Evolutionary conservation across 2,329 filamentous ascomycete genomes (phyloP).

Genomic region (Incumbomyces lentus): DNA sequence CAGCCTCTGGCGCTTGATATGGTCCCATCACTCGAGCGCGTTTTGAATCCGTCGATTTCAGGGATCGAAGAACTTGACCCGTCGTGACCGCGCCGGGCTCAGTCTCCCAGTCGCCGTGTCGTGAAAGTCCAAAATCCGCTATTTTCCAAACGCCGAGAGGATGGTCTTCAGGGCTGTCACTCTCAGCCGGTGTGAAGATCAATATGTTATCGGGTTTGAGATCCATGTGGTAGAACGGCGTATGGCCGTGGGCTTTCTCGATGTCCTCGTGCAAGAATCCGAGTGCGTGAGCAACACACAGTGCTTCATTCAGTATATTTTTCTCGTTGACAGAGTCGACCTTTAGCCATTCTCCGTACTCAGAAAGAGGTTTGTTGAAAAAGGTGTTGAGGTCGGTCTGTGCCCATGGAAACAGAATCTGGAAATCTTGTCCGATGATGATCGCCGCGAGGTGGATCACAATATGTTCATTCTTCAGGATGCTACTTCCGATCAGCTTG

Average conservation of each 20-base stretch:
- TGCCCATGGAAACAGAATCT: neutral
- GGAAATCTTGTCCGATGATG: neutral
- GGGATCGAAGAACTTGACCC: neutral
- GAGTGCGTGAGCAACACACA: neutral
- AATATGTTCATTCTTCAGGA: neutral
- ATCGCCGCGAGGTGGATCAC: neutral
- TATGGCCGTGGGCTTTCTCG: neutral
- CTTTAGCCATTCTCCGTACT: neutral
- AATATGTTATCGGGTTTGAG: neutral
- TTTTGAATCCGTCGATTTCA: neutral
- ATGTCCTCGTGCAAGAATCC: neutral
- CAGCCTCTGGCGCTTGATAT: neutral
- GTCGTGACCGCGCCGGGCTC: neutral
- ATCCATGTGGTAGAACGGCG: neutral
- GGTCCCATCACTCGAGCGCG: neutral
- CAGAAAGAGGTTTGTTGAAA: neutral
- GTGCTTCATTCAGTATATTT: neutral
- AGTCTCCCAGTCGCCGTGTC: neutral
- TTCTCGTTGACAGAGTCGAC: neutral
- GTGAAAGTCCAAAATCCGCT: neutral
- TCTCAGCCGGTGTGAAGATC: neutral
- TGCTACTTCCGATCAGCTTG: neutral
- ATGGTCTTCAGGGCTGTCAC: neutral
- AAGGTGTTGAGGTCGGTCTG: neutral
- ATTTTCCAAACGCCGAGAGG: neutral